phyloP scores from a whole-genome alignment of 768 basidiomycete genomes.

The Boletus pseudopeckii region DNA sequence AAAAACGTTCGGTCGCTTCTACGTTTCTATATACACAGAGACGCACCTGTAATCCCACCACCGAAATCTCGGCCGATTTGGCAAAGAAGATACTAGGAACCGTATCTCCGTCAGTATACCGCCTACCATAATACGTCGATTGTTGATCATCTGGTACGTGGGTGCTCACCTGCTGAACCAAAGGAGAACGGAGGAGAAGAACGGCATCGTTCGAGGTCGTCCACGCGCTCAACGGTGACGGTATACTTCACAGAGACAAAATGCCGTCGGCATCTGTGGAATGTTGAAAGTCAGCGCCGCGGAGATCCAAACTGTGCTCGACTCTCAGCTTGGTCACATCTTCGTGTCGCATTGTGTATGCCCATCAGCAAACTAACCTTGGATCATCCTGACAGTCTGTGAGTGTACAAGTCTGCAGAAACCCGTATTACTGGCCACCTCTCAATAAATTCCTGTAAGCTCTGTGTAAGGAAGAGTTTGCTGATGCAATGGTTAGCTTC shows the following conservation, averaged over 20 bases:
- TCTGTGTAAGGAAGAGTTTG: no score
- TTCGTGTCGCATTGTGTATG: no score
- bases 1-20: neutral
- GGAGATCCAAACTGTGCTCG: conserved; percentile 15
- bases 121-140: neutral
- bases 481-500: no score
- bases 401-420: no score
- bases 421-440: no score
- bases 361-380: no score
- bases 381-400: no score
- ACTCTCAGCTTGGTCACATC: no score
- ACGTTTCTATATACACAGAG: neutral
- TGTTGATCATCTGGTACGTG: neutral
- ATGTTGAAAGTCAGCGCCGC: conserved; percentile 2
- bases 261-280: neutral
- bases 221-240: neutral
- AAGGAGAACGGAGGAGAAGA: conserved; percentile 52
- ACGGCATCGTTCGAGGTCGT: conserved; percentile 33
- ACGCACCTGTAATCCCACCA: conserved; percentile 83
- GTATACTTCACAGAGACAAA: neutral
- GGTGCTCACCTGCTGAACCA: conserved; percentile 51
- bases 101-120: neutral
- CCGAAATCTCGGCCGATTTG: conserved; percentile 82
- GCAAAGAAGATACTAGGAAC: conserved; percentile 73
- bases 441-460: no score